Conservation (phyloP, 257 asterid genomes). For the Solanum dulcamara region DNA sequence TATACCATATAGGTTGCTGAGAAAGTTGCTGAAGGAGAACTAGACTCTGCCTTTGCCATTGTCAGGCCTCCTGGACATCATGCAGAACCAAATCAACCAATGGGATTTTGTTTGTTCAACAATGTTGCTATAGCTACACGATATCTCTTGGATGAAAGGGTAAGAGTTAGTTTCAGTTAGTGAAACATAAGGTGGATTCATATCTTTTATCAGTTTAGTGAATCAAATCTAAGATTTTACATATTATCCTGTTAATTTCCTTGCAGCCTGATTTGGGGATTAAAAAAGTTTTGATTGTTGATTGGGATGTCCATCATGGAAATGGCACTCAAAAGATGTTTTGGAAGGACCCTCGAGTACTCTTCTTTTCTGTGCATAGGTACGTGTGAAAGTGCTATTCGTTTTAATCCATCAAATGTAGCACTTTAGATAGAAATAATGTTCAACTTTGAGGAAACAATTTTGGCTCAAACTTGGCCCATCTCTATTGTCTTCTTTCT, state of each 20-base stretch:
- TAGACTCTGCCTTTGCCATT: slow-evolving; percentile 82
- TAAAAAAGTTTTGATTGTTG: slow-evolving; percentile 74
- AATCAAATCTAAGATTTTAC: neutral
- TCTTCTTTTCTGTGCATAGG: slow-evolving; percentile 98
- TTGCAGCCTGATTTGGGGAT: slow-evolving; percentile 70
- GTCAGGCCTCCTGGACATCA: slow-evolving; percentile 99
- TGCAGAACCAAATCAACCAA: slow-evolving; percentile 73
- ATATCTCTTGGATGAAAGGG: slow-evolving; percentile 65
- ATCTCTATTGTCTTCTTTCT: neutral
- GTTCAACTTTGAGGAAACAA: neutral
- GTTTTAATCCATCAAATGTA: neutral
- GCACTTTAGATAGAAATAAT: neutral
- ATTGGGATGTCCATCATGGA: slow-evolving; percentile 99
- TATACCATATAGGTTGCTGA: slow-evolving; percentile 48
- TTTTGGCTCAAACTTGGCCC: neutral
- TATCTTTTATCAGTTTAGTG: neutral
- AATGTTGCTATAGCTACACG: slow-evolving; percentile 86
- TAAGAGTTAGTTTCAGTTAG: slow-evolving; percentile 27
- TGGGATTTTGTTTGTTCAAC: slow-evolving; percentile 94
- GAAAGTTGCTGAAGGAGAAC: slow-evolving; percentile 76
- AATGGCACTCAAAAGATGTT: slow-evolving; percentile 94
- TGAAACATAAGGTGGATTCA: neutral
- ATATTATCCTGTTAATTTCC: neutral
- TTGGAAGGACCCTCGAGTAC: slow-evolving; percentile 79
- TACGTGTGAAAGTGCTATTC: slow-evolving; percentile 6